Conservation (phyloP, 345 rosid species). For the Camelina sativa region DNA sequence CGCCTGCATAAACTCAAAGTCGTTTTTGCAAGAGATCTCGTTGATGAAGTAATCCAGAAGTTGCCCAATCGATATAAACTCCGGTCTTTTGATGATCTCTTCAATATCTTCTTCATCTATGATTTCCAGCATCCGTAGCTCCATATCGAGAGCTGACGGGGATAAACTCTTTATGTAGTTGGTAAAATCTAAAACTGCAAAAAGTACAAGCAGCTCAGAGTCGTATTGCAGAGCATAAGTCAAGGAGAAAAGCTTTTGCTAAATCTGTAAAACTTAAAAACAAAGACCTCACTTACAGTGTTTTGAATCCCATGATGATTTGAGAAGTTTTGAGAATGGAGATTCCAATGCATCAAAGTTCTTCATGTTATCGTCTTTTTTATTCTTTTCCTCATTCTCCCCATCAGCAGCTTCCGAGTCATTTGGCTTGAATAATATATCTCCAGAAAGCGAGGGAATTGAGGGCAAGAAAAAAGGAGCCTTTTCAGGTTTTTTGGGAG, state of each 20-base stretch:
- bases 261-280: neutral
- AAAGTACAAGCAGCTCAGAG: neutral
- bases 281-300: slow-evolving; percentile 56
- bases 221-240: neutral
- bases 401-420: slow-evolving; percentile 49
- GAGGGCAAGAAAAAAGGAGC: slow-evolving; percentile 96
- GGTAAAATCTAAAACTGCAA: slow-evolving; percentile 74
- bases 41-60: slow-evolving; percentile 81
- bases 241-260: neutral
- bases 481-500: slow-evolving; percentile 87
- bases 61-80: slow-evolving; percentile 63
- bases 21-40: slow-evolving; percentile 69
- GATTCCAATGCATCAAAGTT: slow-evolving; percentile 48
- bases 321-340: slow-evolving; percentile 65
- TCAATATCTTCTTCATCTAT: slow-evolving; percentile 71
- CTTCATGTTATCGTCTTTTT: slow-evolving; percentile 43
- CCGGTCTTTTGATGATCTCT: slow-evolving; percentile 66
- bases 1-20: slow-evolving; percentile 94
- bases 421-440: slow-evolving; percentile 70
- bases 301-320: slow-evolving; percentile 56
- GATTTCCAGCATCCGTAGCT: slow-evolving; percentile 90
- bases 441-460: slow-evolving; percentile 84
- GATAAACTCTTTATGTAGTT: slow-evolving; percentile 83
- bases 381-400: slow-evolving; percentile 44
- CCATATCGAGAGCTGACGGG: slow-evolving; percentile 86